A percentile compares a stretch with the other conserved stretches of the same genome.
These are phyloP conservation scores for Cryptosporidium bovis DNA, from an alignment of 169 alveolate genomes.

Conservation along the genomic window DNA sequence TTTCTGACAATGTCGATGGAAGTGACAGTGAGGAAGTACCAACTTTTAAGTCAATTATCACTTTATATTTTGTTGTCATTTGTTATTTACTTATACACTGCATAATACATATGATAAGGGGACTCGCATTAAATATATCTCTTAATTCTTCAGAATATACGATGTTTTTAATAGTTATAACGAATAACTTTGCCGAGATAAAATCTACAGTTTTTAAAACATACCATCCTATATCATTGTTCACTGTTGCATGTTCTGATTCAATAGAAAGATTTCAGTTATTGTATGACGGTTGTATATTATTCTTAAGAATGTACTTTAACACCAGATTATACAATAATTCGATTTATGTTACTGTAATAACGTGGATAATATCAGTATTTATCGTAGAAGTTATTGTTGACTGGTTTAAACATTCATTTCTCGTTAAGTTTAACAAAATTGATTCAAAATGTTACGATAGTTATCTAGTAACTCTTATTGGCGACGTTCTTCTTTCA, in stretches of 20 bases:
- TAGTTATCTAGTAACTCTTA: conserved; percentile 48
- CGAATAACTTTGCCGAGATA: conserved; percentile 90
- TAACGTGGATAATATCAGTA: conserved; percentile 80
- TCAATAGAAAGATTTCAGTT: conserved; percentile 89
- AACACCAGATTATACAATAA: conserved; percentile 61
- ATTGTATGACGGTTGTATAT: conserved; percentile 86
- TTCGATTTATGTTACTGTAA: conserved; percentile 68
- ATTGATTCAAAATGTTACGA: conserved; percentile 77
- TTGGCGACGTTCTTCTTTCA: conserved; percentile 69
- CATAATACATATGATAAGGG: conserved; percentile 87
- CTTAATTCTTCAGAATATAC: conserved; percentile 90
- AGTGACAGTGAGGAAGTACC: neutral
- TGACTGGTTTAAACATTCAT: conserved; percentile 87
- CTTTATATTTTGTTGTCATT: conserved; percentile 48
- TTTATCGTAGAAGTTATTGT: conserved; percentile 84
- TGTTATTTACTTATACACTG: conserved; percentile 83
- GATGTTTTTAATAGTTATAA: conserved; percentile 89
- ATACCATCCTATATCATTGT: conserved; percentile 80
- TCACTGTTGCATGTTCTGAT: conserved; percentile 87
- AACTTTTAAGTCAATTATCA: neutral
- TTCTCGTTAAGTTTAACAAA: conserved; percentile 85
- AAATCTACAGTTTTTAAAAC: conserved; percentile 92
- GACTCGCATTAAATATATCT: conserved; percentile 88
- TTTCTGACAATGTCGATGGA: neutral
- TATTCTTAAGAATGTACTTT: conserved; percentile 86